Evolutionary conservation across 441 rosid species (phyloP).

Genomic region (Theobroma grandiflorum): DNA sequence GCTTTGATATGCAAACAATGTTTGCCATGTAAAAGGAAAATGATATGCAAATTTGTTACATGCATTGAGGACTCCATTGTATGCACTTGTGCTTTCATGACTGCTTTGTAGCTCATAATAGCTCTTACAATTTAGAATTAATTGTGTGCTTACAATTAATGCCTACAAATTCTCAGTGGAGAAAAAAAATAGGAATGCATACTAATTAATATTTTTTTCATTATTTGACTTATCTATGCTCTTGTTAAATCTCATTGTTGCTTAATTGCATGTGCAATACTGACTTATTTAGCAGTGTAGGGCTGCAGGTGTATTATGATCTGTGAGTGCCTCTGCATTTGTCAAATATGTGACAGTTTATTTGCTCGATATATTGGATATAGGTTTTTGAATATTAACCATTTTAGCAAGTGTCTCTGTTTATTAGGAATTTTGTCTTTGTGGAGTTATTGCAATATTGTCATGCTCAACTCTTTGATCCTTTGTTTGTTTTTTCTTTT

Average conservation of each 20-base stretch:
- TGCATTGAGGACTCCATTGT: not conserved
- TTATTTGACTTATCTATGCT: constrained; percentile 3
- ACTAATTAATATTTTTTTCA: not conserved
- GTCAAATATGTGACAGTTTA: not conserved
- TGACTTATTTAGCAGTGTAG: not conserved
- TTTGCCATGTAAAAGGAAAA: constrained; percentile 1
- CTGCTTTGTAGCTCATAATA: not conserved
- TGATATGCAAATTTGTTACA: constrained; percentile 4
- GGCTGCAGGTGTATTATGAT: not conserved
- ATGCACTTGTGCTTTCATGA: not conserved
- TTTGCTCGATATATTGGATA: constrained; percentile 2
- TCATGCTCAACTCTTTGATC: not conserved
- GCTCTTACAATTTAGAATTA: not conserved
- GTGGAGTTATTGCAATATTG: not conserved
- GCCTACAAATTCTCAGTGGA: not conserved
- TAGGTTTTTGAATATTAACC: not conserved
- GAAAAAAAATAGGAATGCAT: not conserved
- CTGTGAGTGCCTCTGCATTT: not conserved
- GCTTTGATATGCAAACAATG: not conserved
- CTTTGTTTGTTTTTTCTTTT: too few relatives aligned
- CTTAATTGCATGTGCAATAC: not conserved
- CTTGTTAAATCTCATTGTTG: not conserved
- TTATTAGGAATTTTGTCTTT: constrained; percentile 4
- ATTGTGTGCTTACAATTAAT: not conserved
- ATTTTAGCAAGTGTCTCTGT: not conserved